phyloP scores from a whole-genome alignment of 768 basidiomycete species.

The Leucogyrophana mollusca region DNA sequence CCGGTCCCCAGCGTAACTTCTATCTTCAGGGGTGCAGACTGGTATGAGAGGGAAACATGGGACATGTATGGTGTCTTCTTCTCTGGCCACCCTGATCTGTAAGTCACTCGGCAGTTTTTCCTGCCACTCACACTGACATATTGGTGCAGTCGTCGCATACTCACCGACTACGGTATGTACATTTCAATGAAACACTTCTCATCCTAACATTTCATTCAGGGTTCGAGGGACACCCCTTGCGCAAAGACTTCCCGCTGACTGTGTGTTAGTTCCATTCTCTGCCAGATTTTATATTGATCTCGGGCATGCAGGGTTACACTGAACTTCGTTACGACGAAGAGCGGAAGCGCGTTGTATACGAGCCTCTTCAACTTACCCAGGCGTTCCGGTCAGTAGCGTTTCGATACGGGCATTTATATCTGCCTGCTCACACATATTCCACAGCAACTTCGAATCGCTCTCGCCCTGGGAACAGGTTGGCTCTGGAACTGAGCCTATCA shows the following conservation, averaged over 20 bases:
- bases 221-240: conserved; percentile 95
- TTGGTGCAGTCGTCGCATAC: conserved; percentile 81
- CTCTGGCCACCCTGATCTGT: conserved; percentile 94
- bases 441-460: conserved; percentile 88
- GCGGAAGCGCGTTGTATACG: conserved; percentile 94
- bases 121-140: conserved; percentile 92
- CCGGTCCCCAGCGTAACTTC: conserved; percentile 81
- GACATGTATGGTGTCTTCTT: conserved; percentile 98
- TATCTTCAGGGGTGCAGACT: conserved; percentile 90
- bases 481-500: conserved; percentile 48
- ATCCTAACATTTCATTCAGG: conserved; percentile 39
- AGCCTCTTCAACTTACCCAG: conserved; percentile 95
- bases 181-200: background rate
- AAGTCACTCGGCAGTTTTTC: conserved; percentile 59
- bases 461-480: conserved; percentile 98
- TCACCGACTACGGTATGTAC: conserved; percentile 90
- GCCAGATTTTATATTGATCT: conserved; percentile 1
- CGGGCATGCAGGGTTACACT: conserved; percentile 81
- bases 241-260: conserved; percentile 98
- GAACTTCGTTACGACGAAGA: conserved; percentile 98
- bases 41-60: conserved; percentile 99
- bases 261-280: conserved; percentile 41
- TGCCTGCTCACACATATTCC: background rate
- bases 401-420: background rate
- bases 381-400: conserved; percentile 78